These are phyloP conservation scores for Cochlearia excelsa DNA, from an alignment of 345 rosid species.

Conservation along the genomic window DNA sequence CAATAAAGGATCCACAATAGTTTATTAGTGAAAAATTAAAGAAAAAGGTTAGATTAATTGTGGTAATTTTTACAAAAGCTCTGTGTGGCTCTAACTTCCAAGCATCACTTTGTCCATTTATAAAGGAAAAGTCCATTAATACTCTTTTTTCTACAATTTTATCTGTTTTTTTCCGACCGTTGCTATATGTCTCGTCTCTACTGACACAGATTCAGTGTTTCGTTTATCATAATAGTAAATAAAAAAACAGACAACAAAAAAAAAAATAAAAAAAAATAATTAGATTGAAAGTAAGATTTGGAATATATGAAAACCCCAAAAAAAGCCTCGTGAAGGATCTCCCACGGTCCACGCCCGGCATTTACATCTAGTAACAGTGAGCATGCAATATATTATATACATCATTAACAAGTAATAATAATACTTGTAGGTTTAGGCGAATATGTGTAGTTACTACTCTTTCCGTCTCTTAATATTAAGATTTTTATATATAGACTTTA, in stretches of 20 bases:
- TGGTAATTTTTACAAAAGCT: conserved; percentile 11
- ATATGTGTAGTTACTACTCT: conserved; percentile 1
- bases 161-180: conserved; percentile 30
- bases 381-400: conserved; percentile 18
- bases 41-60: conserved; percentile 19
- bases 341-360: conserved; percentile 37
- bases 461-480: background rate
- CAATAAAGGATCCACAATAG: conserved; percentile 29
- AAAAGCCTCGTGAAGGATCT: conserved; percentile 32
- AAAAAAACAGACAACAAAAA: background rate
- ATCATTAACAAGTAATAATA: background rate
- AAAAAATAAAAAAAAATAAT: conserved; percentile 10
- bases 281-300: conserved; percentile 9
- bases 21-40: conserved; percentile 6
- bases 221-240: conserved; percentile 9
- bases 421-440: background rate
- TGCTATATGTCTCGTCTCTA: conserved; percentile 28
- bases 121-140: conserved; percentile 16
- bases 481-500: background rate
- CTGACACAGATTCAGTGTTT: conserved; percentile 25
- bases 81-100: conserved; percentile 37
- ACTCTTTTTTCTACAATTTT: conserved; percentile 24
- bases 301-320: conserved; percentile 1
- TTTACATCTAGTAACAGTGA: conserved; percentile 20
- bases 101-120: conserved; percentile 31